phyloP scores from a whole-genome alignment of 768 basidiomycete genomes.

The Kwoniella europaea region DNA sequence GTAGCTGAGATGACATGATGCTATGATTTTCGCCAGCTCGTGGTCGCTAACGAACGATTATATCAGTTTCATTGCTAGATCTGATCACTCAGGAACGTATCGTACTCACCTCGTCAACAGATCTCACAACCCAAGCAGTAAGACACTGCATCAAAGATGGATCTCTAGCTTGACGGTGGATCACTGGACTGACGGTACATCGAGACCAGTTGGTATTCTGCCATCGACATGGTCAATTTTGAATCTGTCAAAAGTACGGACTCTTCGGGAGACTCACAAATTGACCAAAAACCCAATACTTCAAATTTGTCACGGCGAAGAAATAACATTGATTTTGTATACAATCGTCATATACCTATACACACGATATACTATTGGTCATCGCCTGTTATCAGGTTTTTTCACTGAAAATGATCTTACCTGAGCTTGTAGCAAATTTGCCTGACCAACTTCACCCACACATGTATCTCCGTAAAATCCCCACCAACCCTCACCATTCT shows the following conservation, averaged over 20 bases:
- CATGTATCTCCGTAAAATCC: slow-evolving; percentile 41
- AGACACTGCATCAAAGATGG: slow-evolving; percentile 55
- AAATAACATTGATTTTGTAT: slow-evolving; percentile 54
- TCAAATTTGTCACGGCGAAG: slow-evolving; percentile 55
- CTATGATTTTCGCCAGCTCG: slow-evolving; percentile 1
- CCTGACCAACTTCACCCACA: slow-evolving; percentile 53
- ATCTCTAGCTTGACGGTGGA: slow-evolving; percentile 43
- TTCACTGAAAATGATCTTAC: slow-evolving; percentile 26
- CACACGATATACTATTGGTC: neutral
- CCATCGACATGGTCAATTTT: too few relatives aligned
- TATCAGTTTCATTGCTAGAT: neutral
- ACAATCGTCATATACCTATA: slow-evolving; percentile 53
- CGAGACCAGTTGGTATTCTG: slow-evolving; percentile 51
- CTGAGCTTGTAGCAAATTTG: slow-evolving; percentile 54
- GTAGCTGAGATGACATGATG: neutral
- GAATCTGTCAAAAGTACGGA: too few relatives aligned
- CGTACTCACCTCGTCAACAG: slow-evolving; percentile 49
- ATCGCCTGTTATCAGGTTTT: neutral
- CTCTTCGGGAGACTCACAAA: slow-evolving; percentile 44
- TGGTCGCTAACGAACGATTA: slow-evolving; percentile 8
- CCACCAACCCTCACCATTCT: slow-evolving; percentile 43
- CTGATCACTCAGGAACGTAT: neutral
- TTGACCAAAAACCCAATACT: slow-evolving; percentile 55
- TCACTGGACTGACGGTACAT: slow-evolving; percentile 48
- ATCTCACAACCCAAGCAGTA: slow-evolving; percentile 49